Evolutionary conservation across 495 filamentous ascomycete species (phyloP).

Genomic region (Penicillium pulvis): DNA sequence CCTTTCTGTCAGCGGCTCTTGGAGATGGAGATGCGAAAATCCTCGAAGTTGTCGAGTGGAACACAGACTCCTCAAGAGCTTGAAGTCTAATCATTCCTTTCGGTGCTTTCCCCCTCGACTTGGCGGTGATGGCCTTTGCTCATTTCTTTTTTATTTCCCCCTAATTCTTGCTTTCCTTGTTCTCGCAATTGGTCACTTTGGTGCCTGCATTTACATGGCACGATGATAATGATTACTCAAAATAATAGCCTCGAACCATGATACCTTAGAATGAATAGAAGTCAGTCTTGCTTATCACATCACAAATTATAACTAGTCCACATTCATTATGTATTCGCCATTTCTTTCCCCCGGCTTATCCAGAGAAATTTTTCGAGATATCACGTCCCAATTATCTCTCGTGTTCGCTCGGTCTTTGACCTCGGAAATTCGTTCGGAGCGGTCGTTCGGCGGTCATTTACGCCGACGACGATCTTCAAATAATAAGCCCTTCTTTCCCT

Average conservation of each 20-base stretch:
- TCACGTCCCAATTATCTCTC: no score
- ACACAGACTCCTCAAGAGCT: conserved; percentile 20
- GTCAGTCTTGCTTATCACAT: neutral
- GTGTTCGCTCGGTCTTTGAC: neutral
- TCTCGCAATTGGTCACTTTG: neutral
- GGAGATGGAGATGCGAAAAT: conserved; percentile 26
- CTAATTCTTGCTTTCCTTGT: neutral
- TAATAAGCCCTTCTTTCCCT: neutral
- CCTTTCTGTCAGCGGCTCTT: conserved; percentile 41
- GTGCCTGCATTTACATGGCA: neutral
- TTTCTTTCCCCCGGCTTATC: no score
- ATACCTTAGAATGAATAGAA: neutral
- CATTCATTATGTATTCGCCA: no score
- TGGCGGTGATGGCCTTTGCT: neutral
- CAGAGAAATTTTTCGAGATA: no score
- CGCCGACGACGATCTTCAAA: neutral
- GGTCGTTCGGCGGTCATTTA: neutral
- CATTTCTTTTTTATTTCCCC: neutral
- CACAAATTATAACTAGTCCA: neutral
- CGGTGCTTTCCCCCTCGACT: neutral
- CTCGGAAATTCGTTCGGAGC: neutral
- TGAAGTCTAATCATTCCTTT: neutral
- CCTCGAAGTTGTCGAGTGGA: conserved; percentile 15
- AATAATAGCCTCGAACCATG: neutral
- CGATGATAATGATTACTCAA: neutral